phyloP scores from a whole-genome alignment of 768 basidiomycete species.

The Phlegmacium glaucopus region DNA sequence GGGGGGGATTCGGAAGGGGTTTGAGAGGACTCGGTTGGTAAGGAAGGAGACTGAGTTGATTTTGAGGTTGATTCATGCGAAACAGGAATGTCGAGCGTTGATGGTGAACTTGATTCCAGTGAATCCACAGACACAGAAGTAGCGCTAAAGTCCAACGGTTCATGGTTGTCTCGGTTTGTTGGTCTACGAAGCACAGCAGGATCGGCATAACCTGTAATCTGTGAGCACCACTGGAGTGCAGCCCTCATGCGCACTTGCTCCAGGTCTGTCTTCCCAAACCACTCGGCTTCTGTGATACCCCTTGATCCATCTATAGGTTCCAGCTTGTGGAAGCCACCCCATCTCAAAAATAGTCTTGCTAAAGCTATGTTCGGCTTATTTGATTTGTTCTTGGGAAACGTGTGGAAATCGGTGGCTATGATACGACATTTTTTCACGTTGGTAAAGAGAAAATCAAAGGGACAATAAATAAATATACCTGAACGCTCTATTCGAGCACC shows the following conservation, averaged over 20 bases:
- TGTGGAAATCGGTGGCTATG: not conserved
- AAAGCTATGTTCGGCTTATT: no score
- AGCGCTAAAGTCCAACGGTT: not conserved
- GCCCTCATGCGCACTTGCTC: slow-evolving; percentile 17
- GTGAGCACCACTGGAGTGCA: slow-evolving; percentile 12
- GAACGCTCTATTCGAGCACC: slow-evolving; percentile 17
- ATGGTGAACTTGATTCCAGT: not conserved
- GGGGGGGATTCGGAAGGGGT: not conserved
- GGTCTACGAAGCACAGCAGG: not conserved
- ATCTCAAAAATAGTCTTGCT: slow-evolving; percentile 23
- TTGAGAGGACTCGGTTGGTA: no score
- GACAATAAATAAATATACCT: slow-evolving; percentile 11
- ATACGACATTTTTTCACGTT: slow-evolving; percentile 9
- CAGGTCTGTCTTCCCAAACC: slow-evolving; percentile 16
- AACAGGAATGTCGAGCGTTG: no score
- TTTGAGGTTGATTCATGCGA: no score
- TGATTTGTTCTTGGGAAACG: no score
- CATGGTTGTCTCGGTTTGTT: not conserved
- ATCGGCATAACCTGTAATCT: not conserved
- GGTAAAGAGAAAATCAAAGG: not conserved
- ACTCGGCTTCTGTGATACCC: slow-evolving; percentile 18
- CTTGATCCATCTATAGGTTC: slow-evolving; percentile 23
- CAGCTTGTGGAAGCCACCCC: slow-evolving; percentile 35
- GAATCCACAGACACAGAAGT: not conserved
- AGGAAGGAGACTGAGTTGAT: no score